Conservation (phyloP, 805 yeast genomes). For the Lachancea dasiensis region DNA sequence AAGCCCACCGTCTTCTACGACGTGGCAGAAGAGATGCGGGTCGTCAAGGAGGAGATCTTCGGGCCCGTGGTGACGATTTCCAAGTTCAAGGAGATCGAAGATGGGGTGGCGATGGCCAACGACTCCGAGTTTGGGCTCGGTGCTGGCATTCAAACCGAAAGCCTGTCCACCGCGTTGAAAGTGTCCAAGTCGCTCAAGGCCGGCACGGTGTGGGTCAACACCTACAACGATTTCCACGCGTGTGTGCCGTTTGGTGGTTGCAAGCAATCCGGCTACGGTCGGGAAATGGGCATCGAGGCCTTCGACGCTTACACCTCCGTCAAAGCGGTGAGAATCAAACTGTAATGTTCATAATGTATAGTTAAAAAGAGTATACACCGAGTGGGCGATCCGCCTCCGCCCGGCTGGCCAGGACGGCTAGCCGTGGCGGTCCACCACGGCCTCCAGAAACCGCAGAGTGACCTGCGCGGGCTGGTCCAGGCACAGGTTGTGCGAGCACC, state of each 20-base stretch:
- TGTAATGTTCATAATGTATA: too few species aligned
- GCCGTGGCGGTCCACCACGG: slow-evolving; percentile 5
- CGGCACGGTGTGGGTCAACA: slow-evolving; percentile 78
- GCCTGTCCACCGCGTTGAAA: slow-evolving; percentile 53
- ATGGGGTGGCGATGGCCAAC: slow-evolving; percentile 61
- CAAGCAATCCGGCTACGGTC: slow-evolving; percentile 76
- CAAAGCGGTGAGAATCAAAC: slow-evolving; percentile 65
- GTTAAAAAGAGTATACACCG: too few species aligned
- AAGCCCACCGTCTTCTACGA: slow-evolving; percentile 71
- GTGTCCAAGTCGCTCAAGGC: slow-evolving; percentile 62
- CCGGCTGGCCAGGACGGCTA: too few species aligned
- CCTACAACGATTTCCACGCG: slow-evolving; percentile 71
- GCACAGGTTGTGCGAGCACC: slow-evolving; percentile 27
- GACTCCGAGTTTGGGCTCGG: slow-evolving; percentile 72
- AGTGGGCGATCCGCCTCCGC: too few species aligned
- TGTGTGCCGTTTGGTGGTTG: slow-evolving; percentile 79
- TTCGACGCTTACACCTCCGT: slow-evolving; percentile 69
- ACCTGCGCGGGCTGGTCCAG: slow-evolving; percentile 20
- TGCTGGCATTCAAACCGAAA: slow-evolving; percentile 70
- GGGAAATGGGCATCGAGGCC: slow-evolving; percentile 81
- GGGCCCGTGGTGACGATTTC: slow-evolving; percentile 73
- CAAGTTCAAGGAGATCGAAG: slow-evolving; percentile 63
- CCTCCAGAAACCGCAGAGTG: slow-evolving; percentile 4
- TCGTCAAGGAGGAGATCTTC: slow-evolving; percentile 69
- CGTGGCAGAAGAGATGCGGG: slow-evolving; percentile 54